phyloP scores from a whole-genome alignment of 2,329 filamentous ascomycete species.

The Penicillium polonicum region DNA sequence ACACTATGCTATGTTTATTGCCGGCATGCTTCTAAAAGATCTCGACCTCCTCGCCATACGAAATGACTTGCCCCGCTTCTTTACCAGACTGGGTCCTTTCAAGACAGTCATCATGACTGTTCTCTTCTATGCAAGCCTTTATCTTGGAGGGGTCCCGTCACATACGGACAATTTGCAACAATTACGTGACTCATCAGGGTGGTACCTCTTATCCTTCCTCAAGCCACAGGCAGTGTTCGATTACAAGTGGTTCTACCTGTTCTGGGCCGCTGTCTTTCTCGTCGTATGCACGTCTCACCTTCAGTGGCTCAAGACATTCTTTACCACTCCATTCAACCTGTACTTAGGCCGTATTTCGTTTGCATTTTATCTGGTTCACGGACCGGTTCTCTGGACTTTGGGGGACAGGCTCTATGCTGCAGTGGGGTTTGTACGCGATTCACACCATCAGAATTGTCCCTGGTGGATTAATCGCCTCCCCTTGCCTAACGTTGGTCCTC shows the following conservation, averaged over 20 bases:
- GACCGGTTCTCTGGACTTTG: constrained; percentile 58
- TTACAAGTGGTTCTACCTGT: constrained; percentile 67
- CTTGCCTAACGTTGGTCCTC: constrained; percentile 55
- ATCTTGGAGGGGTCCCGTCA: constrained; percentile 62
- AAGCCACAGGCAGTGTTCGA: constrained; percentile 66
- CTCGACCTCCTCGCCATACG: constrained; percentile 56
- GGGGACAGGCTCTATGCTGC: constrained; percentile 65
- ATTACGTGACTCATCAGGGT: constrained; percentile 57
- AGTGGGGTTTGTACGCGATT: constrained; percentile 54
- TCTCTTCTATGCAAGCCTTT: constrained; percentile 54
- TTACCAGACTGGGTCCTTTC: constrained; percentile 48
- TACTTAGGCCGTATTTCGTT: constrained; percentile 64
- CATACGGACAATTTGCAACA: constrained; percentile 49
- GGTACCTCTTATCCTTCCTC: constrained; percentile 60
- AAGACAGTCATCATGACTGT: constrained; percentile 55
- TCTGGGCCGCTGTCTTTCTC: constrained; percentile 58
- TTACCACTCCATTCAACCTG: constrained; percentile 59
- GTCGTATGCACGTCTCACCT: constrained; percentile 59
- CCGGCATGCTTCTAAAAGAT: constrained; percentile 63
- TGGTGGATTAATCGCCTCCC: constrained; percentile 59
- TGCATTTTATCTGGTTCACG: constrained; percentile 64
- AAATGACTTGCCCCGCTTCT: constrained; percentile 52
- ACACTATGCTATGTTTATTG: constrained; percentile 60
- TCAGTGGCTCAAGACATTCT: constrained; percentile 57
- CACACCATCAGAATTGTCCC: constrained; percentile 53